Percentiles rank a stretch among this genome's conserved stretches.
phyloP scores from a whole-genome alignment of 2,329 filamentous ascomycete genomes.

The Paraphaeosphaeria sporulosa region DNA sequence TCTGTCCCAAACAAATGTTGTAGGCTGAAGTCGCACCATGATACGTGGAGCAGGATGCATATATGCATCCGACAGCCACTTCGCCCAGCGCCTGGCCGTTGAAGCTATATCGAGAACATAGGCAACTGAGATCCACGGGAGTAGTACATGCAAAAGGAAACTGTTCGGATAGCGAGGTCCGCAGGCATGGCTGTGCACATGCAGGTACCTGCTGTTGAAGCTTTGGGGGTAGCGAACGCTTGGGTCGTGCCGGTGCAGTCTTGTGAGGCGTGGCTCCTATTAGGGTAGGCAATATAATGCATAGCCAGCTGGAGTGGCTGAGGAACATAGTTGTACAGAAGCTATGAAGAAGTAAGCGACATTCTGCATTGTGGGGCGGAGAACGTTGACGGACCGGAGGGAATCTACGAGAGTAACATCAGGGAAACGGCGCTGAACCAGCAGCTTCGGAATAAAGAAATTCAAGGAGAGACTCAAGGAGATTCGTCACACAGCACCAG shows the following conservation, averaged over 20 bases:
- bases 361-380: constrained; percentile 26
- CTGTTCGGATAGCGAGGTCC: constrained; percentile 38
- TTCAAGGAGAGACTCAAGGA: constrained; percentile 46
- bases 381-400: constrained; percentile 34
- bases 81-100: constrained; percentile 48
- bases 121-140: constrained; percentile 41
- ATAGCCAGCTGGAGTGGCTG: constrained; percentile 47
- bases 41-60: constrained; percentile 39
- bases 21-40: constrained; percentile 41
- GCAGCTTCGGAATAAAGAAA: constrained; percentile 45
- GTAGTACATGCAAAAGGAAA: constrained; percentile 47
- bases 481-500: constrained; percentile 45
- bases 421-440: constrained; percentile 43
- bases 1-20: constrained; percentile 46
- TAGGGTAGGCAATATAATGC: constrained; percentile 45
- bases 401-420: constrained; percentile 42
- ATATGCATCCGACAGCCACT: constrained; percentile 48
- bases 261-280: constrained; percentile 42
- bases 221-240: constrained; percentile 31
- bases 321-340: constrained; percentile 50
- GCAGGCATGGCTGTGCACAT: constrained; percentile 49
- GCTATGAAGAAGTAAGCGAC: constrained; percentile 40
- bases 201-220: constrained; percentile 43
- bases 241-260: constrained; percentile 32
- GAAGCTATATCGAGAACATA: constrained; percentile 49